Evolutionary conservation across 1,284 basidiomycete species (phyloP), one percentile per base, ranked within the genome.

Genomic region (Ceratobasidium sp.): DNA sequence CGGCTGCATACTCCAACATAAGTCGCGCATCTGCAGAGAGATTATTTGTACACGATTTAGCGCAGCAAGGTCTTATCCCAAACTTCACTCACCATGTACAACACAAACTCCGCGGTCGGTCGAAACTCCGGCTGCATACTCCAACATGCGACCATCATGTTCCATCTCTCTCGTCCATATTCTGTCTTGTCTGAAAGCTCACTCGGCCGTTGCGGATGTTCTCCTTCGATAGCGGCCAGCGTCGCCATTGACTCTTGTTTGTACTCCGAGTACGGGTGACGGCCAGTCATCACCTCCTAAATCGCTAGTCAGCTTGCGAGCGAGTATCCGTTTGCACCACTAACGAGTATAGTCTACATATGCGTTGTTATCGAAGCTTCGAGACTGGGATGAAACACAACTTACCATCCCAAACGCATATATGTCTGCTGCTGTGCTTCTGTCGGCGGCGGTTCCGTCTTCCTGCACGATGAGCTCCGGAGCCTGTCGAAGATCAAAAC

Each of bases 371-470:
- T 28, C 23, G 17, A 3, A 1, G 10, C 8, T 5, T 6, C 26
- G 4, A 54, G 2, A 3, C 10, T 1, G 2, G 23, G 8, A 28
- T 54, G 5, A 54, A 11, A 28, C 3, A n/a, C 15, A 1, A 47
- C 63, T 15, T 20, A 65, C 63, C 63, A 47, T 47, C 20, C 63
- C 63, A 17, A 45, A n/a, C n/a, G 63, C 63, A 65, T 65, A 65
- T 65, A 65, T 47, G 26, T 65, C 63, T 8, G 63, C 42, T 1
- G 58, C 13, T n/a, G 37, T 39, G 28, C 37, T 61, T 20, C 58
- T 2, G 33, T 37, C 58, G 0, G 58, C 33, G 6, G 56, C 31
- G 11, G 4, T 23, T 6, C 4, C 58, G 20, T 61, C 58, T 61
- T 61, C 58, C 11, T 10, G 58, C 4, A 3, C 3, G n/a, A 61